Conservation (phyloP, 768 basidiomycete species). For the Pleurotus tuoliensis region DNA sequence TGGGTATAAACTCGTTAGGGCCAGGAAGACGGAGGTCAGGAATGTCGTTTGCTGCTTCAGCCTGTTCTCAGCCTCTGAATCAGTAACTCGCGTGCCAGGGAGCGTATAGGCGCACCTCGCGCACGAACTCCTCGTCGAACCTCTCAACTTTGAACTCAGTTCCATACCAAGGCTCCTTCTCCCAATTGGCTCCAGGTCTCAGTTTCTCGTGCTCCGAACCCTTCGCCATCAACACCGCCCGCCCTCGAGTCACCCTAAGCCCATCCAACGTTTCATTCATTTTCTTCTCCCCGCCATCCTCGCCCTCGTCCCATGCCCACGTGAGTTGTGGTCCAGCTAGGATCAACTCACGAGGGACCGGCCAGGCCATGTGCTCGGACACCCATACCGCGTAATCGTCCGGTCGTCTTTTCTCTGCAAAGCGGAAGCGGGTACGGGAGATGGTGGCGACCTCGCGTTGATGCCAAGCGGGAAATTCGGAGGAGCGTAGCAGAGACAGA, state of each 20-base stretch:
- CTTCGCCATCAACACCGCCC: conserved; percentile 79
- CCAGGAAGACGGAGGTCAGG: conserved; percentile 73
- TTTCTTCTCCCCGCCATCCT: conserved; percentile 42
- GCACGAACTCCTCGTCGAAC: conserved; percentile 60
- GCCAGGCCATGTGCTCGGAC: conserved; percentile 72
- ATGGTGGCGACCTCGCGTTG: conserved; percentile 76
- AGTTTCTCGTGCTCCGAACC: conserved; percentile 55
- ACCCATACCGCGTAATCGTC: conserved; percentile 78
- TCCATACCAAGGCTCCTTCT: conserved; percentile 88
- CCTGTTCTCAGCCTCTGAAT: conserved; percentile 34
- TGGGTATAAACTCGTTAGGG: conserved; percentile 89
- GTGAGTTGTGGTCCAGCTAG: conserved; percentile 68
- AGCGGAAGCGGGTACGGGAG: conserved; percentile 74
- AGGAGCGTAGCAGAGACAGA: conserved; percentile 61
- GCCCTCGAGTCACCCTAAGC: conserved; percentile 54
- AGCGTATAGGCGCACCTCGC: conserved; percentile 33
- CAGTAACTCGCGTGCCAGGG: background rate
- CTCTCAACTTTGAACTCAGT: conserved; percentile 80
- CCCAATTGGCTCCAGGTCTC: conserved; percentile 47
- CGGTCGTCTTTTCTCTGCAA: conserved; percentile 78
- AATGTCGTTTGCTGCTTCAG: conserved; percentile 58
- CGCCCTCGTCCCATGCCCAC: conserved; percentile 74
- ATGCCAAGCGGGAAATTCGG: conserved; percentile 57
- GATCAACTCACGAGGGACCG: conserved; percentile 73
- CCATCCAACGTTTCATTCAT: conserved; percentile 59